Percentiles rank a stretch among this genome's conserved stretches.
Evolutionary conservation across 2,329 filamentous ascomycete species (phyloP).

Genomic region (Ophiostoma novo-ulmi): DNA sequence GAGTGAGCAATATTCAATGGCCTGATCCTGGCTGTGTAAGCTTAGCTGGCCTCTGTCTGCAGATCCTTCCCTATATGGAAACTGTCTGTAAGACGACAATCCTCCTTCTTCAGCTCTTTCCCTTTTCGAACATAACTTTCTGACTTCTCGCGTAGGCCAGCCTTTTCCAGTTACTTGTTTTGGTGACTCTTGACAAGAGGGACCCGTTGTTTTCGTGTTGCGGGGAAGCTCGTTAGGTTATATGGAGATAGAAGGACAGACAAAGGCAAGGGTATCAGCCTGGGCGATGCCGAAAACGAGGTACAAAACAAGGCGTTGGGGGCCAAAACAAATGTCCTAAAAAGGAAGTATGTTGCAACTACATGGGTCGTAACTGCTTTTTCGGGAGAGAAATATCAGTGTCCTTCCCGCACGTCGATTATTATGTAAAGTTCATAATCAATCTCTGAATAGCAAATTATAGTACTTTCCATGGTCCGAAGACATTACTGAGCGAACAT

Average conservation of each 20-base stretch:
- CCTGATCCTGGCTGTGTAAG: not conserved
- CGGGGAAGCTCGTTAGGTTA: not conserved
- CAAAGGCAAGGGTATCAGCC: not conserved
- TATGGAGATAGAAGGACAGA: too few relatives aligned
- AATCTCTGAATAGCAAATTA: not conserved
- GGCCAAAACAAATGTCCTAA: not conserved
- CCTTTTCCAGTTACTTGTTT: too few relatives aligned
- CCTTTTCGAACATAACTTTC: not conserved
- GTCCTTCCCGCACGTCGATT: not conserved
- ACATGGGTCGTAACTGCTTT: not conserved
- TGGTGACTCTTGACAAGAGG: too few relatives aligned
- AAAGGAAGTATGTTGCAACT: not conserved
- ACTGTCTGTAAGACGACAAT: not conserved
- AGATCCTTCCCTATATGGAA: not conserved
- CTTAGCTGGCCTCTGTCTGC: not conserved
- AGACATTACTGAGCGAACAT: not conserved
- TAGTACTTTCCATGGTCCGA: not conserved
- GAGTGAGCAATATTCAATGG: not conserved
- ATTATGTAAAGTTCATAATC: not conserved
- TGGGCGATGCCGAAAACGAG: not conserved
- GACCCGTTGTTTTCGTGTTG: not conserved
- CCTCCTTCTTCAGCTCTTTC: not conserved
- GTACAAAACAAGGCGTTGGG: not conserved
- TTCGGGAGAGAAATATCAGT: not conserved
- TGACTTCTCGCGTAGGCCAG: not conserved